Percentiles rank a stretch among this genome's conserved stretches.
These are phyloP conservation scores for Alternaria ventricosa DNA, from an alignment of 2,329 filamentous ascomycete genomes.

Conservation along the genomic window DNA sequence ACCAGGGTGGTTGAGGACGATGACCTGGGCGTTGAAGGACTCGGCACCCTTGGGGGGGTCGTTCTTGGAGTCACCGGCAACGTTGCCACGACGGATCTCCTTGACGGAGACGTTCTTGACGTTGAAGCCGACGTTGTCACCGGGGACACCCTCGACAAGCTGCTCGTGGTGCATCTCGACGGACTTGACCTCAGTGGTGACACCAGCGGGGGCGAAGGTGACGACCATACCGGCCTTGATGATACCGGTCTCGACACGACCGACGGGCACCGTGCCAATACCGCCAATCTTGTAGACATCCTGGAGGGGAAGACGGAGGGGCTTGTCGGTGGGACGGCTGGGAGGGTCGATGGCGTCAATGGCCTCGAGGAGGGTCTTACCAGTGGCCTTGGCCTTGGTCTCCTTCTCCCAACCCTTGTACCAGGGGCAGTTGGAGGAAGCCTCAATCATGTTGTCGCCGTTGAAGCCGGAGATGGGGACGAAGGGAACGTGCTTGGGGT, in stretches of 20 bases:
- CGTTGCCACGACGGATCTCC: conserved; percentile 99
- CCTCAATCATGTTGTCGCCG: conserved; percentile 98
- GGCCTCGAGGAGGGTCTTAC: conserved; percentile 99
- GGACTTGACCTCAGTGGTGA: conserved; percentile 99
- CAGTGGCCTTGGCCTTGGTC: conserved; percentile 84
- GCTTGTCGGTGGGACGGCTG: conserved; percentile 95
- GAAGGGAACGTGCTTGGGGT: conserved; percentile 98
- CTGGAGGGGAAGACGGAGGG: conserved; percentile 99
- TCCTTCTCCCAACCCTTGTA: conserved; percentile 99
- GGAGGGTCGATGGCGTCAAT: conserved; percentile 96
- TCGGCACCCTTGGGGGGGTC: conserved; percentile 89
- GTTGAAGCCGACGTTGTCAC: conserved; percentile 99
- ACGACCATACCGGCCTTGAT: conserved; percentile 92
- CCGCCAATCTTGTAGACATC: conserved; percentile 99
- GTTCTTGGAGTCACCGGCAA: conserved; percentile 99
- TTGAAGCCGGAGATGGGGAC: conserved; percentile 99
- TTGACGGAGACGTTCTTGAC: conserved; percentile 99
- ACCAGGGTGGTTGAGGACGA: conserved; percentile 99
- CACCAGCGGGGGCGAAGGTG: conserved; percentile 97
- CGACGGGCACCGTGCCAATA: conserved; percentile 99
- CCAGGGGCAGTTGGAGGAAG: conserved; percentile 95
- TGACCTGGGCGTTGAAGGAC: conserved; percentile 99
- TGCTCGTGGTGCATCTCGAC: conserved; percentile 99
- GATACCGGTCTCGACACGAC: conserved; percentile 98
- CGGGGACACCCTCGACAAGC: conserved; percentile 90